Base-by-base conservation (phyloP, 805 yeast genomes). In the Saccharomycopsis sp. region DNA sequence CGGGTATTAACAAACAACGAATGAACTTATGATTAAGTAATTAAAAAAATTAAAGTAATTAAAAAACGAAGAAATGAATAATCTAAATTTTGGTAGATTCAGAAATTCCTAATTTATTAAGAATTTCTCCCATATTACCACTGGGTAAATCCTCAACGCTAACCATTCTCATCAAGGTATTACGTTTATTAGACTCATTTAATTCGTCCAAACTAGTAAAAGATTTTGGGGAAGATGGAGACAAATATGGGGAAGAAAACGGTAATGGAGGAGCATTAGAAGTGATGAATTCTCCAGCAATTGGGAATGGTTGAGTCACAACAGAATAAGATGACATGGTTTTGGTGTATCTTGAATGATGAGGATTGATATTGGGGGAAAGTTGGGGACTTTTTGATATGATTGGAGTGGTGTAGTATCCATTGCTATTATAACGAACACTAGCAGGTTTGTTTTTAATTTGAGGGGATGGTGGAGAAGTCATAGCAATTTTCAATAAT, bases 91-190 rank as follows among this genome's bases (percentile, higher is more conserved):
- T n/a, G n/a, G n/a, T n/a, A n/a, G n/a, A 31, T 10, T 14, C 18
- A 9, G 15, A 15, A 14, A 9, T n/a, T 10, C 12, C 20, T 14
- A 37, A 17, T 25, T 39, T 28, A 12, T 34, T 26, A 32, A 19
- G 37, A 31, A 43, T 43, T 10, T 13, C 26, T 15, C 21, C 17
- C n/a, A 34, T 13, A 10, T 23, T 21, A 8, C 42, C 35, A 25
- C 31, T 32, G 4, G 48, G 48, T 19, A 45, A 34, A 30, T 45
- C 49, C 12, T 45, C 49, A 17, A 28, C 21, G 21, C 37, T 28
- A n/a, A 45, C 49, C 9, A 38, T 36, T 8, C 49, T 29, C 32
- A 45, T 42, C 5, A 32, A 28, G 2, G 40, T 45, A 19, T 40
- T 39, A 35, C 44, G 34, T 25, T 42, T 42, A 3, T 10, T 25